phyloP scores from a whole-genome alignment of 1,139 yeast species.

The Maudiozyma humilis region DNA sequence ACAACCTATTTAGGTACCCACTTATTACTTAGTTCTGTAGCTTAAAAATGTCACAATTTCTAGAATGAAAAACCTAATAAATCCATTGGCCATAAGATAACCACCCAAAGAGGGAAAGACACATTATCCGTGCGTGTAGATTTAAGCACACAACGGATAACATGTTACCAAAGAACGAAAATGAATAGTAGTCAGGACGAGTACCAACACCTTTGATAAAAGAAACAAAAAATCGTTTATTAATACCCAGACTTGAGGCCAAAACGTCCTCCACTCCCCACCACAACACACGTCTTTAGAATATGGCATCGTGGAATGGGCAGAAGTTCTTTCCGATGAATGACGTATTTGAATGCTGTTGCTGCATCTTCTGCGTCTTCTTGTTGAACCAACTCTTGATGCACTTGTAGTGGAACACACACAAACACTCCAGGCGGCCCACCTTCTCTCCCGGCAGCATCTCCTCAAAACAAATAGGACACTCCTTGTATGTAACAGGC shows the following conservation, averaged over 20 bases:
- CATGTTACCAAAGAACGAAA: too few relatives aligned
- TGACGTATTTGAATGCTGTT: background rate
- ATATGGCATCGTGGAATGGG: conserved; percentile 24
- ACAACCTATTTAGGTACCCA: too few relatives aligned
- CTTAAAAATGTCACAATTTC: too few relatives aligned
- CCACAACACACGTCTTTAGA: background rate
- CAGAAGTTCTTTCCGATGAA: conserved; percentile 18
- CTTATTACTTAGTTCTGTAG: too few relatives aligned
- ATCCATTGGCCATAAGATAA: too few relatives aligned
- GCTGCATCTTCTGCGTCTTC: conserved; percentile 45
- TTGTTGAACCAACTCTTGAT: conserved; percentile 84
- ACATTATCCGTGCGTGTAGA: too few relatives aligned
- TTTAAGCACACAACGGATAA: too few relatives aligned
- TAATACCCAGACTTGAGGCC: background rate
- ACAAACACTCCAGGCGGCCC: conserved; percentile 86
- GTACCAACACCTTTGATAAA: too few relatives aligned
- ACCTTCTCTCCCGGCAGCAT: conserved; percentile 79
- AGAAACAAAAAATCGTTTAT: too few relatives aligned
- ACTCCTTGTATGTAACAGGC: conserved; percentile 47
- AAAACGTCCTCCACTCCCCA: background rate
- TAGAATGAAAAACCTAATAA: too few relatives aligned
- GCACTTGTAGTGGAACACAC: conserved; percentile 87
- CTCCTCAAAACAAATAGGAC: conserved; percentile 90
- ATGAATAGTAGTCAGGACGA: too few relatives aligned
- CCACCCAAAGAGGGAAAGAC: too few relatives aligned